Evolutionary conservation across 2,329 filamentous ascomycete genomes (phyloP).

Genomic region (Ophiocordyceps australis): DNA sequence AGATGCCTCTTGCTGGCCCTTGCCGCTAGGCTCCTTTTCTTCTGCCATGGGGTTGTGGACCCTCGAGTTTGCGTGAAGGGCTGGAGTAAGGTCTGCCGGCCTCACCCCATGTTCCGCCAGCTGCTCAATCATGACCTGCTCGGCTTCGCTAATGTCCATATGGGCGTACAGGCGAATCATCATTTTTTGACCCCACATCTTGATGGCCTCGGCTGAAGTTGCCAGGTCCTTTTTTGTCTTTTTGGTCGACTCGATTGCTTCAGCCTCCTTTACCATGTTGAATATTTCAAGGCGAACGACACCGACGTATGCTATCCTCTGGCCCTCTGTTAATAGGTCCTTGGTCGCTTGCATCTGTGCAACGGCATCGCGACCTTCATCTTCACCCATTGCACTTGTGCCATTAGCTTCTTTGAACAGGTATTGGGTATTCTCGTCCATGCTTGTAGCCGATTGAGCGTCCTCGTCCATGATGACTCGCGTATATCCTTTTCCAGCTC

Average conservation of each 20-base stretch:
- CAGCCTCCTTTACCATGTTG: conserved; percentile 53
- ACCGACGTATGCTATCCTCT: conserved; percentile 91
- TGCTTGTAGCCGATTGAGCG: conserved; percentile 78
- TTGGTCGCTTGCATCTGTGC: conserved; percentile 93
- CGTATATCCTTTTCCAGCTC: conserved; percentile 89
- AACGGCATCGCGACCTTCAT: conserved; percentile 70
- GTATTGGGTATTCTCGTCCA: conserved; percentile 95
- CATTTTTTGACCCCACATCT: conserved; percentile 97
- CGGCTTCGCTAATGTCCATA: conserved; percentile 84
- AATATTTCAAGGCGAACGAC: conserved; percentile 68
- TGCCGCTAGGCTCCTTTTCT: conserved; percentile 3
- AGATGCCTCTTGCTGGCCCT: conserved; percentile 5
- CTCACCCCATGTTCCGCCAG: conserved; percentile 81
- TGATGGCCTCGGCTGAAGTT: conserved; percentile 56
- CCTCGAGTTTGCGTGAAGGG: conserved; percentile 78
- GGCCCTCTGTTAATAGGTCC: conserved; percentile 82
- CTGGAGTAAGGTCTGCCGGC: conserved; percentile 64
- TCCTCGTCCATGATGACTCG: conserved; percentile 91
- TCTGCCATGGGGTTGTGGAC: conserved; percentile 83
- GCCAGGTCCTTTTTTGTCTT: conserved; percentile 54
- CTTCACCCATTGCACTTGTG: conserved; percentile 47
- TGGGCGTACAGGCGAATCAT: conserved; percentile 89
- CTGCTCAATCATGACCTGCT: conserved; percentile 99
- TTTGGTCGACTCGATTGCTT: conserved; percentile 42
- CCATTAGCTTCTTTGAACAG: conserved; percentile 61